phyloP scores from a whole-genome alignment of 176 grass and related monocot species.

The Alloteropsis semialata region DNA sequence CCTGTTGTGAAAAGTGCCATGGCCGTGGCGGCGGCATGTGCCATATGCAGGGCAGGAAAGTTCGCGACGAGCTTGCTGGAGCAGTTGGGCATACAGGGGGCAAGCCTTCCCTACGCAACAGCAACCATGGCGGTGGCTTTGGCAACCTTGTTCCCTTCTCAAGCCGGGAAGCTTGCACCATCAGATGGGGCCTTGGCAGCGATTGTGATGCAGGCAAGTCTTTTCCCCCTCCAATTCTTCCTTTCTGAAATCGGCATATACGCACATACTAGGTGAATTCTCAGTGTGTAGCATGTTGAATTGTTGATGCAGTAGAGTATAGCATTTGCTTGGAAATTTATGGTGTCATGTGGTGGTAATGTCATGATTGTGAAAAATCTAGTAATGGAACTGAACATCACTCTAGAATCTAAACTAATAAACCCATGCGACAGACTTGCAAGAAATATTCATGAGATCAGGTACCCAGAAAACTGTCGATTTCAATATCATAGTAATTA shows the following conservation, averaged over 20 bases:
- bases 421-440: no score
- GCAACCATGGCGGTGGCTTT: slow-evolving; percentile 51
- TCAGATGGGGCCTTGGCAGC: slow-evolving; percentile 55
- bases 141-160: slow-evolving; percentile 67
- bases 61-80: slow-evolving; percentile 47
- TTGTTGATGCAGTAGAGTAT: no score
- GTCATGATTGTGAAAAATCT: no score
- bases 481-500: no score
- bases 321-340: no score
- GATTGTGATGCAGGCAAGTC: slow-evolving; percentile 36
- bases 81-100: slow-evolving; percentile 46
- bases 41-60: slow-evolving; percentile 59
- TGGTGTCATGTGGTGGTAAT: no score
- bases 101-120: slow-evolving; percentile 66
- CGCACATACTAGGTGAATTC: no score
- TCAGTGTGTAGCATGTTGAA: no score
- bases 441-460: no score
- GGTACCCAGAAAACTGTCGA: no score
- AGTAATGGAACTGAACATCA: no score
- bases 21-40: slow-evolving; percentile 50
- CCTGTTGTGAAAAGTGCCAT: slow-evolving; percentile 35
- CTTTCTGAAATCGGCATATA: background rate
- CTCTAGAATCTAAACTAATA: no score
- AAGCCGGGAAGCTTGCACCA: slow-evolving; percentile 50
- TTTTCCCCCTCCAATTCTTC: background rate